These are phyloP conservation scores for Agastache rugosa DNA, from an alignment of 257 asterid species.

Conservation along the genomic window DNA sequence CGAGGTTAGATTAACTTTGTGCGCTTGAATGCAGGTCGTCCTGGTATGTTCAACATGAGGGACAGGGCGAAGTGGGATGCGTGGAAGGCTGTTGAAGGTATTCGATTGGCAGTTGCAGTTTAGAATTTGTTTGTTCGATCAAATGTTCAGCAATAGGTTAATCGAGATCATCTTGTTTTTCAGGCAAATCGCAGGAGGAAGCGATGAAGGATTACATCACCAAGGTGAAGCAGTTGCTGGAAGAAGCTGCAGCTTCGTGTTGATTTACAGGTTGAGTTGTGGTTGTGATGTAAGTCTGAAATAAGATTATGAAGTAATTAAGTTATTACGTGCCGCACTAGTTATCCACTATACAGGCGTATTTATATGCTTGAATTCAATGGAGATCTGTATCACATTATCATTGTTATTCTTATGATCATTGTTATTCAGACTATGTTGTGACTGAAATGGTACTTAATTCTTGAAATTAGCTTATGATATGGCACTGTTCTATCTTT, in stretches of 20 bases:
- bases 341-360: slow-evolving; percentile 10
- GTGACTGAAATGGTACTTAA: slow-evolving; percentile 6
- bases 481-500: neutral
- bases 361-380: slow-evolving; percentile 34
- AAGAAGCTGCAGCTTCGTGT: slow-evolving; percentile 55
- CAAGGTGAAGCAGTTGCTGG: slow-evolving; percentile 93
- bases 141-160: neutral
- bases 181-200: slow-evolving; percentile 80
- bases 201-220: slow-evolving; percentile 87
- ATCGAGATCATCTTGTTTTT: slow-evolving; percentile 12
- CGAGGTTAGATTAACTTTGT: slow-evolving; percentile 3
- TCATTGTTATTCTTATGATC: slow-evolving; percentile 18
- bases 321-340: no score
- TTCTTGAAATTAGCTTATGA: neutral
- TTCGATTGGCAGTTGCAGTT: neutral
- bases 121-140: neutral
- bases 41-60: slow-evolving; percentile 79
- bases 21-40: slow-evolving; percentile 69
- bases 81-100: slow-evolving; percentile 97
- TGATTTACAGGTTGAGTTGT: slow-evolving; percentile 33
- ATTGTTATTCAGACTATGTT: neutral
- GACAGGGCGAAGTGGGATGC: slow-evolving; percentile 99
- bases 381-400: slow-evolving; percentile 10
- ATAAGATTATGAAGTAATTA: slow-evolving; percentile 20
- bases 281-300: slow-evolving; percentile 21